Base-by-base conservation (phyloP, 116 monocot species). In the Phalaenopsis hybrid region DNA sequence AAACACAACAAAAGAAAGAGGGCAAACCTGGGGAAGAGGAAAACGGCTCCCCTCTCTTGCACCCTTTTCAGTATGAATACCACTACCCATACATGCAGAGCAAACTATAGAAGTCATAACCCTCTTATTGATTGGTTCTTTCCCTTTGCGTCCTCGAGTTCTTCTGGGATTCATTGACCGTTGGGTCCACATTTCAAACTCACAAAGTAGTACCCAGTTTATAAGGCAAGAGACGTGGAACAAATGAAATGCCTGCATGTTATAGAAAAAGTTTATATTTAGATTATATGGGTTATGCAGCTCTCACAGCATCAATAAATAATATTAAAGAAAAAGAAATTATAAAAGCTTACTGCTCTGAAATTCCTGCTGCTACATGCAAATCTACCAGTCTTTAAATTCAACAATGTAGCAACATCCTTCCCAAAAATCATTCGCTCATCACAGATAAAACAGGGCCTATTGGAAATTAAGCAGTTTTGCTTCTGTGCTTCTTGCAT, bases 181-280 rank as follows among this genome's bases (percentile, higher is more conserved):
- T 57, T 84, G 74, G 37, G n/a, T 70, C 86, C 88, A 85, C 17
- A 88, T 72, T 84, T 91, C 97, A 83, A 61, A 88, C 86, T 94
- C 93, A 70, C 88, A 97, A 0, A 91, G 81, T 79, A 97, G 86
- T 31, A 94, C 89, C 97, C 97, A 97, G 73, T 97, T 94, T 72
- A 97, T 83, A 58, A 97, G 92, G 81, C 97, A 97, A 10, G 97
- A 97, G 20, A 85, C 84, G 51, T 97, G 97, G 46, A 93, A 94
- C 20, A 92, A 67, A 93, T 97, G 97, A 85, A 93, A 97, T 73
- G 97, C 97, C 97, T 97, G 73, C 55, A 85, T 8, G 76, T n/a
- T 50, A 76, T 41, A 81, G 4, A 79, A 81, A 63, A 23, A 63
- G 9, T 23, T 33, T 0, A 63, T 4, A 28, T 18, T n/a, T 6